Base-by-base conservation (phyloP, 192 early-diverging fungal species). In the Podila minutissima region DNA sequence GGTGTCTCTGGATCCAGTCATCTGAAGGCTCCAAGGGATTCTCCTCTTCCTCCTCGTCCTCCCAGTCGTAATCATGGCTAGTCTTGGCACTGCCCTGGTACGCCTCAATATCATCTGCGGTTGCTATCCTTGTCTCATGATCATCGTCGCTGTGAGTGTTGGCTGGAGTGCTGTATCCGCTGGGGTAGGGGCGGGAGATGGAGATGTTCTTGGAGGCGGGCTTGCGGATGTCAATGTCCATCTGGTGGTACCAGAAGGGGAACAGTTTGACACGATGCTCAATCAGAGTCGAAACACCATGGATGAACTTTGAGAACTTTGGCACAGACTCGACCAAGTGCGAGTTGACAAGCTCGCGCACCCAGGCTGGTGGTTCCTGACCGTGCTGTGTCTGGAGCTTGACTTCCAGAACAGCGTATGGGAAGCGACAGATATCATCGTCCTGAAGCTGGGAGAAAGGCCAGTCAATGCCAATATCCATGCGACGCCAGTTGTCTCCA, bases 271-370 rank as follows among this genome's bases (percentile, higher is more conserved):
- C 92, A 24, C 90, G 63, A 71, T 93, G 83, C 75, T 94, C 94
- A 22, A 96, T 86, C 60, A 98, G 85, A 7, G 95, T 95, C 12
- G 96, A 93, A 33, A 92, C 90, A 66, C 97, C 98, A 83, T 99
- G 97, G 70, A 96, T 94, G 84, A 97, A 99, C 83, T 99, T 99
- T 66, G 94, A 96, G 87, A 99, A 99, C 76, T 97, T 98, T 59
- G 96, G 96, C 48, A 98, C 96, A 48, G 94, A 94, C 79, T 96
- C 94, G 62, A 98, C 94, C 74, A 98, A 84, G 74, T 97, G 94
- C 59, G 92, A 93, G 67, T 94, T 91, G 76, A 97, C 90, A 58
- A 99, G 87, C 66, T 98, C 95, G 24, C 91, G 85, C 26, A 97
- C 97, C 98, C 98, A 99, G 70, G 93, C 86, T 9, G 98, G 97